Conservation (phyloP, 2,329 filamentous ascomycete species). For the Neonectria hederae region DNA sequence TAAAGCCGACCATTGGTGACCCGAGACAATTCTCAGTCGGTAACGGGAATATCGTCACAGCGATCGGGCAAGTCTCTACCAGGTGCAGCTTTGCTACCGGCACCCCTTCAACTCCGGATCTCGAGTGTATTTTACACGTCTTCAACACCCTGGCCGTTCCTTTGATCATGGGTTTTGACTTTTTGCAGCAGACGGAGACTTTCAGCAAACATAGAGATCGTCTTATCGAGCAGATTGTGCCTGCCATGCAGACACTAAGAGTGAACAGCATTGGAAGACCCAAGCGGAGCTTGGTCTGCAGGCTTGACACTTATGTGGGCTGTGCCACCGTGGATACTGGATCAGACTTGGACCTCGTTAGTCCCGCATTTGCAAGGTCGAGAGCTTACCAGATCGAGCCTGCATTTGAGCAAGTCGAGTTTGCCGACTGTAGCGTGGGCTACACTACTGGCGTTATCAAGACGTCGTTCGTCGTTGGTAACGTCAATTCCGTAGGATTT, state of each 20-base stretch:
- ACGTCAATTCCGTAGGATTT: neutral
- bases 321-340: slow-evolving; percentile 13
- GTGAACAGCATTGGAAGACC: slow-evolving; percentile 8
- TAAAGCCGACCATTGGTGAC: neutral
- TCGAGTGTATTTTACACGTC: slow-evolving; percentile 1
- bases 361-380: neutral
- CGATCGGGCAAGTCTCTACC: slow-evolving; percentile 1
- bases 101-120: neutral
- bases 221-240: neutral
- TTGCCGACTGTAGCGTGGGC: slow-evolving; percentile 9
- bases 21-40: slow-evolving; percentile 1
- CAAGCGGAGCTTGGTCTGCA: neutral
- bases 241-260: slow-evolving; percentile 1
- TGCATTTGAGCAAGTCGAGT: slow-evolving; percentile 4
- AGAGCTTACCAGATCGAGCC: neutral
- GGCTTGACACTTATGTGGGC: neutral
- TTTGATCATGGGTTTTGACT: slow-evolving; percentile 4
- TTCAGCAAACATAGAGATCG: slow-evolving; percentile 5
- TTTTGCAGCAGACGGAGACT: slow-evolving; percentile 13
- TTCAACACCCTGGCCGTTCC: slow-evolving; percentile 13
- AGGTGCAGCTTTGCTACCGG: neutral
- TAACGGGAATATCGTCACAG: neutral
- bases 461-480: neutral
- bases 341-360: slow-evolving; percentile 15
- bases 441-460: neutral